Base-by-base conservation (phyloP, 2,329 filamentous ascomycete genomes). In the Diaporthe ampelina region DNA sequence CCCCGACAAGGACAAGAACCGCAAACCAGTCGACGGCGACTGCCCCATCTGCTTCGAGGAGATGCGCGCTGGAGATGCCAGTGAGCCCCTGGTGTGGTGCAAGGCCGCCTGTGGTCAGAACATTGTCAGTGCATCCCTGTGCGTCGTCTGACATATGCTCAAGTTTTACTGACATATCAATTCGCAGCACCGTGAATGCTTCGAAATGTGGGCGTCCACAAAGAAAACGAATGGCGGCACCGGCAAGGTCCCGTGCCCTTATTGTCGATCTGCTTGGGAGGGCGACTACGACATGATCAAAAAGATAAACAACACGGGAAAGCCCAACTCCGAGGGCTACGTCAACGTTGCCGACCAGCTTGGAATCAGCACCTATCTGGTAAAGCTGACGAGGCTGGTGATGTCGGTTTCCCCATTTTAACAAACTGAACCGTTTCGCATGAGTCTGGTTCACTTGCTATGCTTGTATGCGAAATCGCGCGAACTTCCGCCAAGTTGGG, bases 341-440 rank as follows among this genome's bases (percentile, higher is more conserved):
- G 83, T 91, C 61, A 92, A 92, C 79, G 87, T 93, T 4, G 90
- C 89, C 1, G 81, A 85, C 26, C 88, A 92, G 79, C 82, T 92
- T n/a, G 91, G 91, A 2, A 85, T 92, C 76, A 89, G 86, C 75
- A 80, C 80, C 0, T 10, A n/a, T 19, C 17, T 35, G 29, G 19
- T n/a, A 32, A 58, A 13, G 19, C 19, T 37, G 19, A 11, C 19
- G 19, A 17, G 17, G 24, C 37, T 9, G 1, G n/a, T 24, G 11
- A 24, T 21, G 8, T 24, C 15, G 15, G 19, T 6, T 40, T 21
- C 10, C 32, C 4, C 19, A 37, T 1, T 2, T 15, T 1, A 17
- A n/a, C 9, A 37, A 35, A 4, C 15, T 7, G 6, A 37, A 9
- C n/a, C 19, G 13, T 58, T 21, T 3, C 8, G 17, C 4, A 7